These are phyloP conservation scores for Cardamine resedifolia DNA, from an alignment of 345 rosid genomes.

Conservation along the genomic window DNA sequence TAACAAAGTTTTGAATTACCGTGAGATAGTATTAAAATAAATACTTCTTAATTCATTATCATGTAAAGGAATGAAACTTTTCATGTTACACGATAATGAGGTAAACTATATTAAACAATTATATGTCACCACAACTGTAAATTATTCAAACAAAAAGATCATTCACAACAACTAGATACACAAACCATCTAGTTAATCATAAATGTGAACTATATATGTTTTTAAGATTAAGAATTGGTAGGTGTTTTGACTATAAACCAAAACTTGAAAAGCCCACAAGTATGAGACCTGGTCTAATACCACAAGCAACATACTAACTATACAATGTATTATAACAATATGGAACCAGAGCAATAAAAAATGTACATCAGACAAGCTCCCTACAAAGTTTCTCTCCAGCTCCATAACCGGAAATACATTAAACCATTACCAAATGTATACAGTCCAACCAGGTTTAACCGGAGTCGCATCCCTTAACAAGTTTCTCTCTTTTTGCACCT, in stretches of 20 bases:
- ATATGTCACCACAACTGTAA: neutral
- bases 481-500: slow-evolving; percentile 14
- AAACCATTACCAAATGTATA: slow-evolving; percentile 30
- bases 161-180: neutral
- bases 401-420: slow-evolving; percentile 31
- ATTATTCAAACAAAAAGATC: neutral
- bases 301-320: slow-evolving; percentile 31
- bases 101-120: neutral
- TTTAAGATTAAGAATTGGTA: slow-evolving; percentile 14
- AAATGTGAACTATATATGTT: neutral
- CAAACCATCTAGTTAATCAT: neutral
- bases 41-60: too few relatives aligned
- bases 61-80: neutral
- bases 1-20: too few relatives aligned
- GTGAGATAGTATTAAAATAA: too few relatives aligned
- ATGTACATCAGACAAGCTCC: slow-evolving; percentile 36
- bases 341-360: slow-evolving; percentile 27
- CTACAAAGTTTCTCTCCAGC: slow-evolving; percentile 30
- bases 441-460: slow-evolving; percentile 32
- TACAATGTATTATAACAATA: slow-evolving; percentile 39
- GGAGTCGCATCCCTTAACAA: slow-evolving; percentile 7
- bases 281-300: slow-evolving; percentile 34
- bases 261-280: slow-evolving; percentile 26
- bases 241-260: slow-evolving; percentile 21
- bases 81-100: neutral